Conservation (phyloP, 2,329 filamentous ascomycete genomes). For the Colletotrichum navitas region DNA sequence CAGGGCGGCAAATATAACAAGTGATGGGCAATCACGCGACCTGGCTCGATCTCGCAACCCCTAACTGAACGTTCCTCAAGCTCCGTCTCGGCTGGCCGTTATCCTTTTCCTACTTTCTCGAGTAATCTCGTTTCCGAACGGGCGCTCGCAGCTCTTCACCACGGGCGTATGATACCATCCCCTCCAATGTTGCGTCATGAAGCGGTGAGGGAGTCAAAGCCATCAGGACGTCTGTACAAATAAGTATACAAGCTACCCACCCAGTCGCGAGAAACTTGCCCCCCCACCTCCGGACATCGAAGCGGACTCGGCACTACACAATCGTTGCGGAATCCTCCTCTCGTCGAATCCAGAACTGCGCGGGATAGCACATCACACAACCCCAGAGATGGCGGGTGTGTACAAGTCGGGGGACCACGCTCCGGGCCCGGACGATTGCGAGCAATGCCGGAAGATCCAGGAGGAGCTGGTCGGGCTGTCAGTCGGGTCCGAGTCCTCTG, state of each 20-base stretch:
- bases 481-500: constrained; percentile 22
- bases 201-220: constrained; percentile 39
- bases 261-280: not conserved
- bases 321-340: not conserved
- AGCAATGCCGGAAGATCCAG: constrained; percentile 40
- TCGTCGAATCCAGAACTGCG: not conserved
- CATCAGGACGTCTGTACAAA: constrained; percentile 31
- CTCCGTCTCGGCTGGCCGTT: not conserved
- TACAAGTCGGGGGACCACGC: constrained; percentile 21
- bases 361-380: not conserved
- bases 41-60: constrained; percentile 24
- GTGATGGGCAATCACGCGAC: constrained; percentile 32
- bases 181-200: constrained; percentile 42
- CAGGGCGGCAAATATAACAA: not conserved
- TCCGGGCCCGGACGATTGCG: constrained; percentile 27
- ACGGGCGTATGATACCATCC: constrained; percentile 41
- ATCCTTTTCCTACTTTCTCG: not conserved
- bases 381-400: constrained; percentile 14
- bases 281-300: not conserved
- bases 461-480: constrained; percentile 33
- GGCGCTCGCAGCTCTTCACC: not conserved
- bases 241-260: constrained; percentile 22
- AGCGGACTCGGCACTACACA: not conserved
- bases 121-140: constrained; percentile 27
- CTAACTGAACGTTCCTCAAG: constrained; percentile 15